Percentiles rank a stretch among this genome's conserved stretches.
These are phyloP conservation scores for Novakomyces olei DNA, from an alignment of 805 yeast genomes.

Conservation along the genomic window DNA sequence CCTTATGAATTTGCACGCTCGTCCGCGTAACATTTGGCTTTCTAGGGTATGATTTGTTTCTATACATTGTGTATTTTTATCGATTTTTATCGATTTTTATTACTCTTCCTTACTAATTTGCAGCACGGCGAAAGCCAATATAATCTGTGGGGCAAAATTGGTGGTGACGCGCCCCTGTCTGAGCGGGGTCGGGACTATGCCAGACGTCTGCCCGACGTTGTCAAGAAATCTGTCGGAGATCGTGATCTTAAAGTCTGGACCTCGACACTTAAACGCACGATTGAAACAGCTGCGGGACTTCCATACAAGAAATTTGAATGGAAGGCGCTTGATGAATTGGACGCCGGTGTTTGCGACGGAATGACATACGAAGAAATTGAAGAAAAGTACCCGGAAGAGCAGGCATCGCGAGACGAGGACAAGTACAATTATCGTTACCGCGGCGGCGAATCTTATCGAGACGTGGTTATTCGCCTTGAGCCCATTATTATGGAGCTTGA, in stretches of 20 bases:
- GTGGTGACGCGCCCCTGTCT: constrained; percentile 77
- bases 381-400: constrained; percentile 69
- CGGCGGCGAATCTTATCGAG: constrained; percentile 94
- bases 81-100: too few relatives aligned
- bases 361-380: constrained; percentile 89
- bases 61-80: too few relatives aligned
- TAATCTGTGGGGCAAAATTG: constrained; percentile 83
- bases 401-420: constrained; percentile 84
- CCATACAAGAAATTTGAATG: constrained; percentile 70
- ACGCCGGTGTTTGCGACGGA: constrained; percentile 95
- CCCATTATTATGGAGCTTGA: constrained; percentile 98
- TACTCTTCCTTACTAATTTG: too few relatives aligned
- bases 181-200: constrained; percentile 74
- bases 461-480: constrained; percentile 80
- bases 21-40: constrained; percentile 79
- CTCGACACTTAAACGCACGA: constrained; percentile 73
- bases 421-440: constrained; percentile 84
- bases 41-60: too few relatives aligned
- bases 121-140: constrained; percentile 90
- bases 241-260: constrained; percentile 79
- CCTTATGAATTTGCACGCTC: constrained; percentile 84
- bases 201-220: constrained; percentile 53
- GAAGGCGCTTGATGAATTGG: constrained; percentile 94
- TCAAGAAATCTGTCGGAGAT: constrained; percentile 33
- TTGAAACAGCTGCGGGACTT: constrained; percentile 68